Base-by-base conservation (phyloP, 495 filamentous ascomycete species). In the Podospora bellae-mahoneyi region DNA sequence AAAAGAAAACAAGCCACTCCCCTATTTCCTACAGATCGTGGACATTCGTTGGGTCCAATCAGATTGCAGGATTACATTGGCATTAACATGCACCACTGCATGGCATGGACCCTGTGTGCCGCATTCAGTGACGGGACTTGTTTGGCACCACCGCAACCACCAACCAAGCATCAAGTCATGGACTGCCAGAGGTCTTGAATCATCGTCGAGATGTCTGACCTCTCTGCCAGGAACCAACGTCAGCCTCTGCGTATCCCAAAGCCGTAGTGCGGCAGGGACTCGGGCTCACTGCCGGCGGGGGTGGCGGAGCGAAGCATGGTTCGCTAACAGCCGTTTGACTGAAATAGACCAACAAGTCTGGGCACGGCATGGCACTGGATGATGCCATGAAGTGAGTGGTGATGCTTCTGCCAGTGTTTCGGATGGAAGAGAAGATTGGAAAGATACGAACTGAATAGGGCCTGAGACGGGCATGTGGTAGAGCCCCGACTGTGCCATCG, bases 21-120 rank as follows among this genome's bases (percentile, higher is more conserved):
- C 72, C 72, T 74, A 65, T 72, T 67, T 32, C 66, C 58, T 58
- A 69, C 72, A 74, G 68, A 58, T 60, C 62, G 48, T 32, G 59
- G 18, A 28, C 57, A 53, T 5, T 5, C 15, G 15, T 60, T 18
- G n/a, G 30, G 56, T n/a, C 72, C 70, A 74, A 74, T 74, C 72
- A 72, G 57, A n/a, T 4, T 9, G 10, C 64, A 39, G 2, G 34
- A 3, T 27, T 48, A 13, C 28, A 10, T 10, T n/a, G 44, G 68
- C 68, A 69, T 57, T 20, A 68, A 30, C 15, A 23, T 53, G 32
- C 18, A 56, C 30, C 30, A 32, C 4, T 4, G 23, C 20, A 68
- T 48, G 56, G 39, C 15, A 60, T 26, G 55, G 32, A 48, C 39
- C 9, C 39, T 48, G 39, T 16, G 39, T 48, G 39, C 39, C 39